Evolutionary conservation across 2,329 filamentous ascomycete genomes (phyloP).

Genomic region (Moelleriella libera): DNA sequence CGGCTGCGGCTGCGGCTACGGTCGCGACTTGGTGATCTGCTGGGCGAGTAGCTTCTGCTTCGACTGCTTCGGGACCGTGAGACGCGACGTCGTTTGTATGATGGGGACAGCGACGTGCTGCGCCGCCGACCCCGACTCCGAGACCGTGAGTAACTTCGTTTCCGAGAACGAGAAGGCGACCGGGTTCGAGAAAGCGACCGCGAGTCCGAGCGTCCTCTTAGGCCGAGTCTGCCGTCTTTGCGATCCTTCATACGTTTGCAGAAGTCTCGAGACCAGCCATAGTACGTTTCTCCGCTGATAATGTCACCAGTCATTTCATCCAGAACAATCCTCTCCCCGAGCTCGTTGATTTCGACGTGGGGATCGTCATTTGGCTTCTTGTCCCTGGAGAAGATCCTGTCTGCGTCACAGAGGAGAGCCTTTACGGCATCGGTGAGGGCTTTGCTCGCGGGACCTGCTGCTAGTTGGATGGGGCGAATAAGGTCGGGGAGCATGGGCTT

Average conservation of each 20-base stretch:
- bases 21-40: conserved; percentile 15
- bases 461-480: conserved; percentile 58
- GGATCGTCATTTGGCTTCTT: conserved; percentile 33
- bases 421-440: conserved; percentile 55
- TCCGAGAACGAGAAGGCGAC: conserved; percentile 7
- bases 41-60: conserved; percentile 16
- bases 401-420: conserved; percentile 52
- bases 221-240: conserved; percentile 11
- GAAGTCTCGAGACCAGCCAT: conserved; percentile 73
- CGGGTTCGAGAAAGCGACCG: conserved; percentile 10
- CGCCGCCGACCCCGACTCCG: conserved; percentile 12
- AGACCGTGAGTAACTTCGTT: conserved; percentile 12
- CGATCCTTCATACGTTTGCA: conserved; percentile 66
- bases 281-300: conserved; percentile 60
- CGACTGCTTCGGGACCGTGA: conserved; percentile 12
- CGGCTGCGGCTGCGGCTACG: conserved; percentile 9
- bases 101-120: conserved; percentile 11
- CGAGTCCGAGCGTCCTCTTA: conserved; percentile 20
- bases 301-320: conserved; percentile 55
- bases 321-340: conserved; percentile 54
- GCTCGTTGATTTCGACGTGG: conserved; percentile 53
- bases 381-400: conserved; percentile 49
- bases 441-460: conserved; percentile 52
- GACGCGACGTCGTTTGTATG: conserved; percentile 15
- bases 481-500: conserved; percentile 57